phyloP scores from a whole-genome alignment of 2,329 filamentous ascomycete species.

The Leptoxyphium fumago region DNA sequence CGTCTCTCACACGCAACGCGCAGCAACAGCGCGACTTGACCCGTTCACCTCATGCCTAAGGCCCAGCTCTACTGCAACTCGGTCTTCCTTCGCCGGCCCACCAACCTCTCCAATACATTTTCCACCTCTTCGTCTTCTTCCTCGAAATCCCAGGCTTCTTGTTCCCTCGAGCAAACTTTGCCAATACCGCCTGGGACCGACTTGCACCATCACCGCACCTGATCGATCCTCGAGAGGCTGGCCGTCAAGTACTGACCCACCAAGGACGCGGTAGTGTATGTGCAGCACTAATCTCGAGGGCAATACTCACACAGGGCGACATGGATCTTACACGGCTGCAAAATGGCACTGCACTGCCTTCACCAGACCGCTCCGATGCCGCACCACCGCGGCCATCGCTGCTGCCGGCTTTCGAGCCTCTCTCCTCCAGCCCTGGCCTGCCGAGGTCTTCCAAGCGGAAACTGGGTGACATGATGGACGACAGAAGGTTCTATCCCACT shows the following conservation, averaged over 20 bases:
- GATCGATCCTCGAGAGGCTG: not conserved
- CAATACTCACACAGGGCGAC: not conserved
- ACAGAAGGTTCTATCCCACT: slow-evolving; percentile 64
- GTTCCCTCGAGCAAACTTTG: not conserved
- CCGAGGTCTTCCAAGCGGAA: slow-evolving; percentile 56
- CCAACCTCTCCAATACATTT: not conserved
- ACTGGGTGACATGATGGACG: slow-evolving; percentile 33
- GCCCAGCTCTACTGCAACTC: not conserved
- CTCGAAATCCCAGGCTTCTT: not conserved
- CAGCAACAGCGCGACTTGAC: not conserved
- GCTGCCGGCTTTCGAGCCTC: slow-evolving; percentile 64
- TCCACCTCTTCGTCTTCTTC: not conserved
- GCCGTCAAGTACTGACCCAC: not conserved
- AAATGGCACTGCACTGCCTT: not conserved
- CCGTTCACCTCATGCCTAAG: not conserved
- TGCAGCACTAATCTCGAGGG: not conserved
- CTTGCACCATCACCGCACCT: not conserved
- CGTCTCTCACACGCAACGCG: not conserved
- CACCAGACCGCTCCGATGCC: slow-evolving; percentile 1
- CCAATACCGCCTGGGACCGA: not conserved
- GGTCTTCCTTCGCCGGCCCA: not conserved
- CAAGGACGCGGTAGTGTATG: not conserved
- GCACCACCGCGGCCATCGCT: slow-evolving; percentile 39
- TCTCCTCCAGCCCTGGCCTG: slow-evolving; percentile 62
- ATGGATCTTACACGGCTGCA: not conserved